These are phyloP conservation scores for Exophiala dermatitidis DNA, from an alignment of 2,329 filamentous ascomycete genomes.

Conservation along the genomic window DNA sequence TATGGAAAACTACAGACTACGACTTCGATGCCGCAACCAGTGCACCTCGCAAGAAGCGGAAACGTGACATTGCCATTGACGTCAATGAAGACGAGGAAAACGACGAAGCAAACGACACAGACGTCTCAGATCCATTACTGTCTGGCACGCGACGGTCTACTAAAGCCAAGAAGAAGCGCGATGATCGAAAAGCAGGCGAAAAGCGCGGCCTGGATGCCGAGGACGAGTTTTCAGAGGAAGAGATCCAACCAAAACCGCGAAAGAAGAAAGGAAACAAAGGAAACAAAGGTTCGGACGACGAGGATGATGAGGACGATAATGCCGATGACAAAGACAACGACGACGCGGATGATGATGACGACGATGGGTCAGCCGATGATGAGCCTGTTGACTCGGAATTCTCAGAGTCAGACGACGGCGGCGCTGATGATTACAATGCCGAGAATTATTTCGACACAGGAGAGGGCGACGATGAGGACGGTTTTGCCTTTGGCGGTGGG, in stretches of 20 bases:
- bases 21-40: conserved; percentile 11
- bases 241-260: conserved; percentile 23
- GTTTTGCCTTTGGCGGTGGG: conserved; percentile 41
- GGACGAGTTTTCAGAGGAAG: conserved; percentile 33
- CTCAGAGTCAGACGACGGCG: conserved; percentile 53
- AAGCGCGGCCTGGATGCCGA: conserved; percentile 33
- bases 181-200: conserved; percentile 17
- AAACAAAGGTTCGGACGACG: conserved; percentile 29
- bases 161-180: conserved; percentile 8
- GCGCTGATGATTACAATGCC: conserved; percentile 56
- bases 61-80: conserved; percentile 24
- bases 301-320: conserved; percentile 36
- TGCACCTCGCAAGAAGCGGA: conserved; percentile 19
- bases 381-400: conserved; percentile 54
- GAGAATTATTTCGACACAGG: conserved; percentile 59
- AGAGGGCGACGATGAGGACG: conserved; percentile 47
- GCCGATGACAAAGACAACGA: conserved; percentile 26
- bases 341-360: conserved; percentile 34
- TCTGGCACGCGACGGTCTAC: conserved; percentile 11
- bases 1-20: conserved; percentile 30
- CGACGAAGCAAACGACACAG: conserved; percentile 33
- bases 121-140: conserved; percentile 15
- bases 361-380: conserved; percentile 43
- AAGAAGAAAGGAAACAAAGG: conserved; percentile 6
- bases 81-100: conserved; percentile 41